These are phyloP conservation scores for Saturnispora dispora DNA, from an alignment of 805 yeast species.

Conservation along the genomic window DNA sequence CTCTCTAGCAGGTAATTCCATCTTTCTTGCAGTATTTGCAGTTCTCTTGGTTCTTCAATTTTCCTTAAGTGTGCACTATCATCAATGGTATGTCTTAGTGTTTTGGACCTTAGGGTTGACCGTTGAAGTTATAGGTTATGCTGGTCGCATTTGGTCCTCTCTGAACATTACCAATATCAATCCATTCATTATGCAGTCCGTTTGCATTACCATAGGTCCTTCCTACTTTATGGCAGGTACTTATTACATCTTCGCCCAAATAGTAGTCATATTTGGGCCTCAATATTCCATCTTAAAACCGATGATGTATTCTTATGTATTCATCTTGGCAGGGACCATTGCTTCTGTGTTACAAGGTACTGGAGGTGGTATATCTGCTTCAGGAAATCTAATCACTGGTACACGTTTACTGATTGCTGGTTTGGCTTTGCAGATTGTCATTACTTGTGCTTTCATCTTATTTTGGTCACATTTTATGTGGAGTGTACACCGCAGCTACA, in stretches of 20 bases:
- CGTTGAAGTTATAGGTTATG: constrained; percentile 39
- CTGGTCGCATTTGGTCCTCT: constrained; percentile 42
- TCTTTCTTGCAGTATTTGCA: neutral
- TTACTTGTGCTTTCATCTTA: neutral
- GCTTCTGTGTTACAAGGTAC: constrained; percentile 22
- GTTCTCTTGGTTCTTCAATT: neutral
- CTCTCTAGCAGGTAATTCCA: neutral
- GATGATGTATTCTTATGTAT: constrained; percentile 46
- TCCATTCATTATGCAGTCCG: constrained; percentile 48
- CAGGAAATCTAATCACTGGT: neutral
- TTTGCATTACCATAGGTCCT: constrained; percentile 61
- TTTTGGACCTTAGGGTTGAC: neutral
- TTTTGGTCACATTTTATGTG: neutral
- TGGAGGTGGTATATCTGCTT: neutral
- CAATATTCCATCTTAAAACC: constrained; percentile 41
- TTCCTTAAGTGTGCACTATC: neutral
- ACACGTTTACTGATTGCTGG: neutral
- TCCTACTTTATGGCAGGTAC: constrained; percentile 71
- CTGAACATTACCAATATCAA: constrained; percentile 22
- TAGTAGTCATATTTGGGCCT: constrained; percentile 48
- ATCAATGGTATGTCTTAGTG: neutral
- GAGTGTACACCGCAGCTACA: neutral
- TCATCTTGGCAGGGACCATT: constrained; percentile 50
- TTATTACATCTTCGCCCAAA: constrained; percentile 54
- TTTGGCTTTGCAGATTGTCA: neutral